A percentile compares a stretch with the other conserved stretches of the same genome.
These are phyloP conservation scores for Platanthera guangdongensis DNA, from an alignment of 106 monocot species.

Conservation along the genomic window DNA sequence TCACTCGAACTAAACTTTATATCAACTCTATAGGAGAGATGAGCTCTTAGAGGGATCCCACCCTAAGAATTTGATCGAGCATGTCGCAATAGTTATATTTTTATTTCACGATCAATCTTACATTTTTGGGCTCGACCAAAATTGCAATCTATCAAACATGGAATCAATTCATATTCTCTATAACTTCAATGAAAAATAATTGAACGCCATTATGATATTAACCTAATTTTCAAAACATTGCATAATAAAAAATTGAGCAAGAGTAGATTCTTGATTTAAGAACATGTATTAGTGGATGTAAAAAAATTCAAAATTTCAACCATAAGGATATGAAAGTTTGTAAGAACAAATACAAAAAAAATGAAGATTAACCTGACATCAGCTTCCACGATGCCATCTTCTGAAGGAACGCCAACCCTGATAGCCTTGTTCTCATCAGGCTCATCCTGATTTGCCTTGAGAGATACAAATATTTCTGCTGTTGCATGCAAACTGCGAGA, in stretches of 20 bases:
- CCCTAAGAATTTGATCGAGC: too few relatives aligned
- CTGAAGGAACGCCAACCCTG: constrained; percentile 86
- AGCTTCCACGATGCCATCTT: constrained; percentile 80
- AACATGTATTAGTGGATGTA: not conserved
- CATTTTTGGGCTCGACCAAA: too few relatives aligned
- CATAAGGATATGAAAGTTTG: not conserved
- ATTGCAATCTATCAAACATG: too few relatives aligned
- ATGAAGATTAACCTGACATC: constrained; percentile 60
- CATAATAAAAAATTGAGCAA: too few relatives aligned
- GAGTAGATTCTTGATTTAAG: too few relatives aligned
- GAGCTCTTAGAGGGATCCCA: too few relatives aligned
- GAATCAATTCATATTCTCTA: not conserved
- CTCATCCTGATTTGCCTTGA: constrained; percentile 95
- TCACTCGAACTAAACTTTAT: too few relatives aligned
- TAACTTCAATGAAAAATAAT: not conserved
- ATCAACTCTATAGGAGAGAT: too few relatives aligned
- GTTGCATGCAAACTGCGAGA: constrained; percentile 93
- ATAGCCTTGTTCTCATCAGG: constrained; percentile 84
- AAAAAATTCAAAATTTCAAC: not conserved
- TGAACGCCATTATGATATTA: not conserved
- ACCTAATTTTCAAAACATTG: not conserved
- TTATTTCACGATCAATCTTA: too few relatives aligned
- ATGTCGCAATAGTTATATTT: too few relatives aligned
- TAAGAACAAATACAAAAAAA: not conserved
- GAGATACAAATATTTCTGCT: constrained; percentile 87